Percentiles rank a stretch among this genome's conserved stretches.
Conservation (phyloP, 2,329 filamentous ascomycete genomes). For the Cryphonectria carpinicola region DNA sequence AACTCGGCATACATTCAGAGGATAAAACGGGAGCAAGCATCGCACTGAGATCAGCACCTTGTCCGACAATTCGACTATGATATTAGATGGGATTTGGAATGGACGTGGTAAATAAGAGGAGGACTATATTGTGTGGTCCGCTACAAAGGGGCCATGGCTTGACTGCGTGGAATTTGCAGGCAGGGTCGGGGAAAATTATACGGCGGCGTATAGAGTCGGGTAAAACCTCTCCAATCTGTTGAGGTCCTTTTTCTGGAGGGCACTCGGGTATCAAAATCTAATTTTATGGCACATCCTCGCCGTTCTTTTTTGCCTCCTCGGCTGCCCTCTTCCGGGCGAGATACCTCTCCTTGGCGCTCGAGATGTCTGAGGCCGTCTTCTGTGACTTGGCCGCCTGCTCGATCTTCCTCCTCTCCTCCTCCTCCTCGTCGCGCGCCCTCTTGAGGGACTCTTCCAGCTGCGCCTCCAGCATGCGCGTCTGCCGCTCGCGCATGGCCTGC, state of each 20-base stretch:
- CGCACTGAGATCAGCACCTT: conserved; percentile 10
- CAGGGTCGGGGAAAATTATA: neutral
- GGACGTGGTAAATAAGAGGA: neutral
- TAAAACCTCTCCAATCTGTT: conserved; percentile 7
- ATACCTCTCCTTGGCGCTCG: conserved; percentile 78
- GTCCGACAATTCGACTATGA: neutral
- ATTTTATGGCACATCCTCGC: conserved; percentile 34
- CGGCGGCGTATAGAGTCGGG: neutral
- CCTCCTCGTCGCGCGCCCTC: conserved; percentile 70
- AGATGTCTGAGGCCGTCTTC: conserved; percentile 78
- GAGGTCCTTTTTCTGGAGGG: conserved; percentile 7
- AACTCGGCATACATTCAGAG: conserved; percentile 69
- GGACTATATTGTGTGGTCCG: neutral
- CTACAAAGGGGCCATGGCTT: neutral
- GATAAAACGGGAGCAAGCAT: conserved; percentile 59
- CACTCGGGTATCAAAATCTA: conserved; percentile 18
- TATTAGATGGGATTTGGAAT: neutral
- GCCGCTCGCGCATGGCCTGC: conserved; percentile 73
- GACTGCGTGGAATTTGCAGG: neutral
- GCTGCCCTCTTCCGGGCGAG: conserved; percentile 76
- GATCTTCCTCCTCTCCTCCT: conserved; percentile 63
- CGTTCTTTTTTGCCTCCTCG: conserved; percentile 67
- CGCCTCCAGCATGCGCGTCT: conserved; percentile 77
- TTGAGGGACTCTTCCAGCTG: conserved; percentile 77
- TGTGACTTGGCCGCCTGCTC: conserved; percentile 73